phyloP scores from a whole-genome alignment of 345 rosid species.

The Camelina hispida region DNA sequence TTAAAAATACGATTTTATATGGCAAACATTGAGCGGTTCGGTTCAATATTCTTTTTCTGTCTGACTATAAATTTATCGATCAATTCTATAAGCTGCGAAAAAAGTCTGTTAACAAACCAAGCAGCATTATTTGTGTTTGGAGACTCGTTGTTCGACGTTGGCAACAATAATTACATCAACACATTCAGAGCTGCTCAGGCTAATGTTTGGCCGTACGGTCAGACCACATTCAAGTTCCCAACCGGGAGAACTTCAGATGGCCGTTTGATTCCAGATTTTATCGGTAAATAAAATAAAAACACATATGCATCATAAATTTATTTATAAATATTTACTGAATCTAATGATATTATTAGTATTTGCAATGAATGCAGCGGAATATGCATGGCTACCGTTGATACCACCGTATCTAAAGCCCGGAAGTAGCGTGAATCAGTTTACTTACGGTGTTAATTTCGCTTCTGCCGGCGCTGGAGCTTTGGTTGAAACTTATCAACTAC shows the following conservation, averaged over 20 bases:
- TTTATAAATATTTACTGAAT: neutral
- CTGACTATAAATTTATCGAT: slow-evolving; percentile 1
- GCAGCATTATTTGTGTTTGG: slow-evolving; percentile 52
- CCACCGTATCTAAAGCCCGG: slow-evolving; percentile 38
- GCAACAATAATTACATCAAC: slow-evolving; percentile 53
- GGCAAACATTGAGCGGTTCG: slow-evolving; percentile 15
- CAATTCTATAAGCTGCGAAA: slow-evolving; percentile 20
- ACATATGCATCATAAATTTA: too few species aligned
- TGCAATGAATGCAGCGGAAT: slow-evolving; percentile 27
- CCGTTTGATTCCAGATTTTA: slow-evolving; percentile 53
- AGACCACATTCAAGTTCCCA: slow-evolving; percentile 48
- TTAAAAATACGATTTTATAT: neutral
- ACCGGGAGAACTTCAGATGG: slow-evolving; percentile 56
- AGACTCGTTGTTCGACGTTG: slow-evolving; percentile 56
- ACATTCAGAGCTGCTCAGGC: slow-evolving; percentile 40
- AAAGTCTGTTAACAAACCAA: slow-evolving; percentile 31
- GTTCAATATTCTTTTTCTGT: slow-evolving; percentile 23
- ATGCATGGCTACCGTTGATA: slow-evolving; percentile 41
- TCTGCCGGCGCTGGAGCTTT: slow-evolving; percentile 66
- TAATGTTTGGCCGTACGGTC: slow-evolving; percentile 52
- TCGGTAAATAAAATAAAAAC: slow-evolving; percentile 31
- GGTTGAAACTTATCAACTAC: slow-evolving; percentile 46
- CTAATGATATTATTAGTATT: neutral
- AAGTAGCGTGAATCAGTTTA: slow-evolving; percentile 20
- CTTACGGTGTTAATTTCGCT: slow-evolving; percentile 57